These are phyloP conservation scores for Thecamonas trahens DNA, from an alignment of 78 protist genomes.

Conservation along the genomic window DNA sequence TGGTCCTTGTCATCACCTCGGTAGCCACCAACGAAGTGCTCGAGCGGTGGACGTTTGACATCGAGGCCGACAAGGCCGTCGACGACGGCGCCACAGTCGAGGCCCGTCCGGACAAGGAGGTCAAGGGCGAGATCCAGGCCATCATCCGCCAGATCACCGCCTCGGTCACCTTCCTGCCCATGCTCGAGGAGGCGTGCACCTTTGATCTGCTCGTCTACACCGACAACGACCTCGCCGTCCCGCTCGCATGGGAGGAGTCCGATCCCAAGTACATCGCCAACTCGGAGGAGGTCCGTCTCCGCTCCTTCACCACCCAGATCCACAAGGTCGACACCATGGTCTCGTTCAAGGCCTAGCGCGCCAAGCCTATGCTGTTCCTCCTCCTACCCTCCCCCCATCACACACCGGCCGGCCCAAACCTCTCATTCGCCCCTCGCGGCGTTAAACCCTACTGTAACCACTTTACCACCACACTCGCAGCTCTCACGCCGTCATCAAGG, in stretches of 20 bases:
- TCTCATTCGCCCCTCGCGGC: not conserved
- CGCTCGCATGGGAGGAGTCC: slow-evolving; percentile 86
- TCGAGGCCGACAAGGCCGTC: slow-evolving; percentile 59
- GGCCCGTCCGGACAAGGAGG: slow-evolving; percentile 45
- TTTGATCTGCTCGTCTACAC: slow-evolving; percentile 97
- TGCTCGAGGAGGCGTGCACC: slow-evolving; percentile 68
- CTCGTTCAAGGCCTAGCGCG: slow-evolving; percentile 4
- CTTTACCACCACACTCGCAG: not conserved
- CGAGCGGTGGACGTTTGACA: slow-evolving; percentile 97
- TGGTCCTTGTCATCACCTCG: slow-evolving; percentile 86
- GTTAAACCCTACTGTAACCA: not conserved
- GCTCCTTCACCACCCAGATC: slow-evolving; percentile 89
- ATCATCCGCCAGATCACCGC: slow-evolving; percentile 95
- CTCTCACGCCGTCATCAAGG: not conserved
- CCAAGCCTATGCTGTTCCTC: not conserved
- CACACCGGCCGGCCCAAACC: not conserved
- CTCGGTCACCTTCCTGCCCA: slow-evolving; percentile 90
- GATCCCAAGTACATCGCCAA: slow-evolving; percentile 86
- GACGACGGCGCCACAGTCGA: not conserved
- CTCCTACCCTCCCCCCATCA: not conserved
- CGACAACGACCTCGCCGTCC: slow-evolving; percentile 28
- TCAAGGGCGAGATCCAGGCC: slow-evolving; percentile 89
- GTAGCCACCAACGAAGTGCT: slow-evolving; percentile 55
- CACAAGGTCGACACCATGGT: slow-evolving; percentile 56
- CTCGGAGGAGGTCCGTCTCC: slow-evolving; percentile 73